phyloP scores from a whole-genome alignment of 2,329 filamentous ascomycete genomes.

The Penicillium occitanis region DNA sequence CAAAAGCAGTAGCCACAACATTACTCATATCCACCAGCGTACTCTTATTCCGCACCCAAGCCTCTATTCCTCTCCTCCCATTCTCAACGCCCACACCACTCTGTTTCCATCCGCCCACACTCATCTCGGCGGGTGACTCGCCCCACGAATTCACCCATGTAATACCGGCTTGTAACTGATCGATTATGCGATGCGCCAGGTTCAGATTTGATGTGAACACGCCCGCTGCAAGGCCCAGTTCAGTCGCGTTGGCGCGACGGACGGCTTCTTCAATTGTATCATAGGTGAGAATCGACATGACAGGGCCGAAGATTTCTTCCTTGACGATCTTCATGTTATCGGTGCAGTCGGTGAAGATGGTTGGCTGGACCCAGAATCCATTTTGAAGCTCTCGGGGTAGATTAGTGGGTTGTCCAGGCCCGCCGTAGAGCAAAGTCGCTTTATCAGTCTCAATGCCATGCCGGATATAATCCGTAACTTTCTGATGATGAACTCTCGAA shows the following conservation, averaged over 20 bases:
- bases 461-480: slow-evolving; percentile 73
- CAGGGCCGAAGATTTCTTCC: slow-evolving; percentile 88
- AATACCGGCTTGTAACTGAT: slow-evolving; percentile 75
- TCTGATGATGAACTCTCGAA: slow-evolving; percentile 70
- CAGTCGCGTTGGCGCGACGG: slow-evolving; percentile 70
- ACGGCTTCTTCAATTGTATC: slow-evolving; percentile 68
- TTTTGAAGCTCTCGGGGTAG: slow-evolving; percentile 53
- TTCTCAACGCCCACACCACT: slow-evolving; percentile 88
- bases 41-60: slow-evolving; percentile 85
- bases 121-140: slow-evolving; percentile 89
- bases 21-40: slow-evolving; percentile 81
- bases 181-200: slow-evolving; percentile 68
- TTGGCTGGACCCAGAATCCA: slow-evolving; percentile 84
- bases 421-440: slow-evolving; percentile 72
- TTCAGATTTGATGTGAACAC: slow-evolving; percentile 78
- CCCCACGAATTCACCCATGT: slow-evolving; percentile 95
- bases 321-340: slow-evolving; percentile 76
- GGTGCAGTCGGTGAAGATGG: slow-evolving; percentile 81
- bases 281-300: slow-evolving; percentile 79
- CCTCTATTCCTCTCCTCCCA: slow-evolving; percentile 72
- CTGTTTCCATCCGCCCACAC: slow-evolving; percentile 87
- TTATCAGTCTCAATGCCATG: slow-evolving; percentile 72
- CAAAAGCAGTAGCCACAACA: slow-evolving; percentile 68
- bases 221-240: slow-evolving; percentile 77
- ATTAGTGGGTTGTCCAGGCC: slow-evolving; percentile 56